Conservation (phyloP, 169 alveolate genomes). For the Neospora caninum region DNA sequence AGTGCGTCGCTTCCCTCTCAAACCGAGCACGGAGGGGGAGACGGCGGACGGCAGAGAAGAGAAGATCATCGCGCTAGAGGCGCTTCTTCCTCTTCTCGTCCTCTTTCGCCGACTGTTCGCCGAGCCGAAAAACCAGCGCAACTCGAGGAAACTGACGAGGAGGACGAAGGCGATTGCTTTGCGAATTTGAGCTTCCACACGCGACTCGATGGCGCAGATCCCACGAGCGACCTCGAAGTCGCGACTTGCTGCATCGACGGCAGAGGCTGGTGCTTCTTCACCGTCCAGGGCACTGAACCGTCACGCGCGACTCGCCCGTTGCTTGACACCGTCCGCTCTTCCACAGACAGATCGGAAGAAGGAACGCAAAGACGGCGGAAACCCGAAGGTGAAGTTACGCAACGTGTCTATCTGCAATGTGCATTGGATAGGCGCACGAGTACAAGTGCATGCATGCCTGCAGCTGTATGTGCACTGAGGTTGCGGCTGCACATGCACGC, state of each 20-base stretch:
- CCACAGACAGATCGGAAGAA: neutral
- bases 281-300: neutral
- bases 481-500: too few relatives aligned
- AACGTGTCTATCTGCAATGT: too few relatives aligned
- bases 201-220: neutral
- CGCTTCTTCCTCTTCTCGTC: too few relatives aligned
- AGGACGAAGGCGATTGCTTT: neutral
- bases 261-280: conserved; percentile 62
- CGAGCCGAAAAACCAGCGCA: neutral
- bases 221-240: conserved; percentile 31
- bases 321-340: neutral
- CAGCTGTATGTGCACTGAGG: too few relatives aligned
- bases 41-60: neutral
- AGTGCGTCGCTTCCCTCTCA: too few relatives aligned
- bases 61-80: neutral
- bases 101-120: too few relatives aligned
- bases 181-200: neutral
- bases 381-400: neutral
- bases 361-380: neutral
- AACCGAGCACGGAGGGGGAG: too few relatives aligned
- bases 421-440: too few relatives aligned
- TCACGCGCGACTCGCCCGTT: conserved; percentile 25
- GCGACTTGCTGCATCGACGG: conserved; percentile 63
- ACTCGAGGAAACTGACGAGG: neutral
- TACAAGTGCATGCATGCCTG: too few relatives aligned